Evolutionary conservation across 176 grass and related monocot genomes (phyloP).

Genomic region (Triticum dicoccoides): DNA sequence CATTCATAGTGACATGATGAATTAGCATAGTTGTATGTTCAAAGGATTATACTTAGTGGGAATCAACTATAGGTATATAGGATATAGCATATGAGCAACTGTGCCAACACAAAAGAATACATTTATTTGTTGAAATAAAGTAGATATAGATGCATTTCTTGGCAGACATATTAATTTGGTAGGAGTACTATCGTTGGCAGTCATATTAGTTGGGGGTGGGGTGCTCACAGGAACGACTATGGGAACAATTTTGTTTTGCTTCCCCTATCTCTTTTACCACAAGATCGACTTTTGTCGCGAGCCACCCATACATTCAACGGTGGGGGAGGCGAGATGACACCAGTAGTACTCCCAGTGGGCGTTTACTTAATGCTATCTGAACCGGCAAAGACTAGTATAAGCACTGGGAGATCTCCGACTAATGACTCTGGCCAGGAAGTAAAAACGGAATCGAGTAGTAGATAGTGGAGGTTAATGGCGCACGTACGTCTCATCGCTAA

Average conservation of each 20-base stretch:
- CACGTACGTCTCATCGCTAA: conserved; percentile 5
- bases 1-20: no score
- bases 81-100: not conserved
- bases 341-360: not conserved
- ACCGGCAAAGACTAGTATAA: not conserved
- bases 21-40: no score
- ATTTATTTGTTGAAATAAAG: not conserved
- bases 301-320: conserved; percentile 23
- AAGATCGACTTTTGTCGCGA: not conserved
- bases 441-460: not conserved
- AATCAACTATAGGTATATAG: no score
- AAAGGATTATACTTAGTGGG: no score
- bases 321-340: conserved; percentile 5
- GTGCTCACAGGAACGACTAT: no score
- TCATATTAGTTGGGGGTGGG: no score
- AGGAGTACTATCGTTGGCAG: no score
- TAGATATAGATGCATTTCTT: not conserved
- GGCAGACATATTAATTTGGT: no score
- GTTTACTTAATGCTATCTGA: not conserved
- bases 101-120: not conserved
- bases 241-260: no score
- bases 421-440: not conserved
- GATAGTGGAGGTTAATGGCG: conserved; percentile 23
- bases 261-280: not conserved
- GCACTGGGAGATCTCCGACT: no score